These are phyloP conservation scores for Lindgomyces ingoldianus DNA, from an alignment of 495 filamentous ascomycete species.

Conservation along the genomic window DNA sequence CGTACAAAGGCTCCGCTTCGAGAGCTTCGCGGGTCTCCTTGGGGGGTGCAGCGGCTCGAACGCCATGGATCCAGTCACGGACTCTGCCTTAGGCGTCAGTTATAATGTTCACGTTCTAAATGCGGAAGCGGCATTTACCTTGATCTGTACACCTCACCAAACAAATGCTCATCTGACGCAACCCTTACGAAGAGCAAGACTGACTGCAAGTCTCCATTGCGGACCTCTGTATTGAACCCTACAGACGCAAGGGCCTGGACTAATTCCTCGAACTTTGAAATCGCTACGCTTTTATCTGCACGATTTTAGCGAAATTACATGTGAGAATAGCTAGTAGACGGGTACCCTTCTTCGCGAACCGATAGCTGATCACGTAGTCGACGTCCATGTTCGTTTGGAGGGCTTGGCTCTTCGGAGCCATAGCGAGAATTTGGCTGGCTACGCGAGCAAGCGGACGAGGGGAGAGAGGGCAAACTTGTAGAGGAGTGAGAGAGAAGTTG, in stretches of 20 bases:
- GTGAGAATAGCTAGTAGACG: neutral
- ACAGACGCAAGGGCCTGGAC: constrained; percentile 68
- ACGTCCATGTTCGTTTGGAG: constrained; percentile 65
- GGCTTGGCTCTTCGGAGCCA: constrained; percentile 42
- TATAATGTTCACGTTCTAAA: neutral
- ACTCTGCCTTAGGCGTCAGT: constrained; percentile 57
- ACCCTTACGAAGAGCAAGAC: constrained; percentile 83
- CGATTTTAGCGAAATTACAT: neutral
- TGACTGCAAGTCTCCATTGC: constrained; percentile 73
- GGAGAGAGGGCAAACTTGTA: neutral
- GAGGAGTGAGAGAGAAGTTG: neutral
- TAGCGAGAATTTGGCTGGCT: constrained; percentile 4
- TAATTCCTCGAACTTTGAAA: constrained; percentile 71
- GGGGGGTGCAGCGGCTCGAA: constrained; percentile 76
- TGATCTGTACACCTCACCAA: constrained; percentile 55
- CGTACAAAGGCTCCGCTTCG: constrained; percentile 69
- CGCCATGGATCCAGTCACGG: constrained; percentile 94
- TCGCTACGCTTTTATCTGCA: constrained; percentile 66
- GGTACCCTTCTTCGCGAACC: constrained; percentile 64
- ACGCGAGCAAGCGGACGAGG: neutral
- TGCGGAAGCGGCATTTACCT: constrained; percentile 48
- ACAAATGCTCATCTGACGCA: constrained; percentile 63
- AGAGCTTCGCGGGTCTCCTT: constrained; percentile 66
- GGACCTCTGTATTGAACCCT: constrained; percentile 81
- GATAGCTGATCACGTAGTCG: constrained; percentile 90